Percentiles rank a stretch among this genome's conserved stretches.
Evolutionary conservation across 2,329 filamentous ascomycete genomes (phyloP).

Genomic region (Sphaceloma murrayae): DNA sequence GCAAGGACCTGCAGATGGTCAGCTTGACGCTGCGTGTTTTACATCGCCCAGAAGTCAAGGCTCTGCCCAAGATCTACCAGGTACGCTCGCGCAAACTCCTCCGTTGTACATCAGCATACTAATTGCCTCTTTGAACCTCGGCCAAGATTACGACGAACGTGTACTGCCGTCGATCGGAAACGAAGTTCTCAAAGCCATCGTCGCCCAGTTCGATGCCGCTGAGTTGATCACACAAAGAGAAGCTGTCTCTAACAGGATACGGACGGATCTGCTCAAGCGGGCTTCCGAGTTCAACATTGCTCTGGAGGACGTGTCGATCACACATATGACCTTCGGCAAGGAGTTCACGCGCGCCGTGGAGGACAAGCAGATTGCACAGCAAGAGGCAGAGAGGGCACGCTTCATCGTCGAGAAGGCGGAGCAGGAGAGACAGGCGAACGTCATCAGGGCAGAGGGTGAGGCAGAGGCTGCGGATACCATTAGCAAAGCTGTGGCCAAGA

Average conservation of each 20-base stretch:
- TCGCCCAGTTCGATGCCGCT: constrained; percentile 45
- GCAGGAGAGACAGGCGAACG: constrained; percentile 96
- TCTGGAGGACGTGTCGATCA: constrained; percentile 97
- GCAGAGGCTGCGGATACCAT: constrained; percentile 95
- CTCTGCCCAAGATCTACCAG: constrained; percentile 96
- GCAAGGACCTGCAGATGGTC: constrained; percentile 99
- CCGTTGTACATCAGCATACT: not conserved
- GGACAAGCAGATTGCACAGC: constrained; percentile 99
- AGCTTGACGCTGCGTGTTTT: constrained; percentile 93
- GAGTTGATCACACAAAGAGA: constrained; percentile 93
- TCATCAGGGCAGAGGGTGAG: constrained; percentile 96
- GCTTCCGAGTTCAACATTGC: constrained; percentile 98
- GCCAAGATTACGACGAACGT: constrained; percentile 84
- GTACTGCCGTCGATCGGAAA: constrained; percentile 47
- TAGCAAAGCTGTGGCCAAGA: constrained; percentile 83
- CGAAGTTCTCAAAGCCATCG: constrained; percentile 47
- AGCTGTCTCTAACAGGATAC: constrained; percentile 91
- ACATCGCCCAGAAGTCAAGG: constrained; percentile 86
- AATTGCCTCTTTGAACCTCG: constrained; percentile 61
- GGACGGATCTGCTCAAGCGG: constrained; percentile 79
- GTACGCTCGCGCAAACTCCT: constrained; percentile 40
- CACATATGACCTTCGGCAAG: constrained; percentile 99
- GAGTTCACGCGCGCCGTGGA: constrained; percentile 98
- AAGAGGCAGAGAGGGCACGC: constrained; percentile 91
- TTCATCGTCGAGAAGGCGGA: constrained; percentile 99